These are phyloP conservation scores for Alternaria rosae DNA, from an alignment of 2,329 filamentous ascomycete species.

Conservation along the genomic window DNA sequence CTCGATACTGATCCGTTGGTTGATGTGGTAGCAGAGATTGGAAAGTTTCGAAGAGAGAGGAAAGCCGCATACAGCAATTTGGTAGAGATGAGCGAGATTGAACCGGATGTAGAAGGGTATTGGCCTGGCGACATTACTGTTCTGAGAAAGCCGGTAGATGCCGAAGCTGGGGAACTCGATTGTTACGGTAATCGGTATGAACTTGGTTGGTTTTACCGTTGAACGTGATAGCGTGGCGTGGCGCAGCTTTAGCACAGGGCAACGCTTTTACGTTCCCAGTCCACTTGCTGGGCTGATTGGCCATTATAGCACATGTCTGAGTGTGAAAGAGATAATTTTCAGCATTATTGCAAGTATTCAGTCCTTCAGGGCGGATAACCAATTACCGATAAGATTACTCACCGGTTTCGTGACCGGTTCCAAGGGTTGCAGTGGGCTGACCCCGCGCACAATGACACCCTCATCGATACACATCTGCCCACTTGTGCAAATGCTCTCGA, in stretches of 20 bases:
- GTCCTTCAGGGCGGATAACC: conserved; percentile 2
- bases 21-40: conserved; percentile 63
- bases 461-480: conserved; percentile 2
- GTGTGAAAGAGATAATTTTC: neutral
- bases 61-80: conserved; percentile 58
- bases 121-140: conserved; percentile 68
- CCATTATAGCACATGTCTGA: neutral
- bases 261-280: neutral
- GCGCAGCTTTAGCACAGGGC: neutral
- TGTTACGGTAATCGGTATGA: conserved; percentile 64
- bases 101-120: conserved; percentile 60
- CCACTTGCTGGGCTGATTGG: neutral
- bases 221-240: conserved; percentile 17
- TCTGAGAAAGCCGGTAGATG: conserved; percentile 54
- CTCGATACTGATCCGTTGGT: conserved; percentile 21
- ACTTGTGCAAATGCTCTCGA: neutral
- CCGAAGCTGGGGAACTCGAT: conserved; percentile 54
- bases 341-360: neutral
- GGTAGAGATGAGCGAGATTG: conserved; percentile 33
- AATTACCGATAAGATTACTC: conserved; percentile 16
- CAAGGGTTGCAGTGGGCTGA: neutral
- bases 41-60: conserved; percentile 61
- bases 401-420: conserved; percentile 16
- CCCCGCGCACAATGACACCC: conserved; percentile 10
- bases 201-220: conserved; percentile 61